Base-by-base conservation (phyloP, 306 rosid genomes). In the Pyrus pyrifolia region DNA sequence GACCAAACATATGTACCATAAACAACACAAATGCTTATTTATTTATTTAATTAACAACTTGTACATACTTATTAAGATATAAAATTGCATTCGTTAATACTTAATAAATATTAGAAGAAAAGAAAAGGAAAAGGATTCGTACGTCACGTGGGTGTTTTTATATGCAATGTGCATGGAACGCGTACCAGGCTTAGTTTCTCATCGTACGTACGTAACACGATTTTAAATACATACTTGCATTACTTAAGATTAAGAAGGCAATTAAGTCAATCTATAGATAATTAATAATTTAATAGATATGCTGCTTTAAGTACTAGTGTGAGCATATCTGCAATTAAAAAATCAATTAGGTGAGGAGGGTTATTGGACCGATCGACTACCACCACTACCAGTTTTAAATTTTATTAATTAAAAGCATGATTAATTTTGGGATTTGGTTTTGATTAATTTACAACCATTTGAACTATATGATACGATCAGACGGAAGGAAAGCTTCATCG, bases 281-380 rank as follows among this genome's bases (percentile, higher is more conserved):
- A 30, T 52, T 42, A 51, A 51, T 15, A 35, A 35, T 35, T 35
- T 35, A 35, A 38, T 38, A 38, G 7, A 38, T 7, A 44, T 33
- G 45, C 11, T 12, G 49, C 49, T 71, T 18, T 19, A 46, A 27
- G 13, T 57, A 40, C 15, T 75, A 64, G 29, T 71, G 35, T 35
- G 74, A 76, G 65, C 58, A 71, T 79, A 61, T 73, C 71, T 74
- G 77, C 73, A 63, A 74, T 76, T 81, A 29, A 33, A 58, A 71
- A 64, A 60, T 31, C 29, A 29, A 66, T 73, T 44, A 81, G 21
- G 69, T 14, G 68, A 73, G 72, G 12, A 51, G 59, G 64, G 55
- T 62, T 11, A 53, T 67, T 78, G 65, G 79, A 73, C 75, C 76
- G 77, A 80, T 71, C 69, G 29, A 58, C 76, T 15, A 57, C 76